Evolutionary conservation across 2,329 filamentous ascomycete species (phyloP), one percentile per base, ranked within the genome.

Genomic region (Monilinia fructigena): DNA sequence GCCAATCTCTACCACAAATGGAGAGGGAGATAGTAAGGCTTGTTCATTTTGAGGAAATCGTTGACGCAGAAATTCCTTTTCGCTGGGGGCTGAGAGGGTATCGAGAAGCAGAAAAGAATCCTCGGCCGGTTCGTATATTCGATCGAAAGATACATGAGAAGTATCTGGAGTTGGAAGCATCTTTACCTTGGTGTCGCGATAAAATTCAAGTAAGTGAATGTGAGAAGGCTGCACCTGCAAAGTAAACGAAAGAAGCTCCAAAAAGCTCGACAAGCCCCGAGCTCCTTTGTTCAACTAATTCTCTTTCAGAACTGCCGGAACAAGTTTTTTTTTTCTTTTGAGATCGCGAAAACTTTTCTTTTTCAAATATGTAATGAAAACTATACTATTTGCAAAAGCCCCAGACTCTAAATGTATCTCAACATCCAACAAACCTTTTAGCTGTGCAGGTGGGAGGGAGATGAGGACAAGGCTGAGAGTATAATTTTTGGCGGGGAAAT

Each of bases 141-240:
- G 87, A 77, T 91, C 86, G 79, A 93, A 96, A 65, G 89, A 86
- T 68, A 98, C 91, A 80, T 99, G 95, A 28, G 91, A 91, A 3
- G 95, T 99, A 67, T 92, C 91, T 18, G 95, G 95, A 0, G 95
- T 99, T 12, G 94, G 93, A 38, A 99, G 86, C 93, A 97, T 97
- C 38, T 47, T 55, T 38, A 26, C 23, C 23, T 40, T 16, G 47
- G 52, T 63, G n/a, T 56, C 45, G 31, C 45, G 50, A 50, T 16
- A 23, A 26, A 48, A 14, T 58, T 35, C 42, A 52, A 42, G 20
- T 42, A 52, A 42, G 20, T 42, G 28, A 38, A 47, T 16, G 28
- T n/a, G 35, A 38, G 47, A 66, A 66, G n/a, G 64, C 64, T 50
- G 31, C 11, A 26, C 23, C 14, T 12, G 45, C 4, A 23, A 50